Evolutionary conservation across 768 basidiomycete species (phyloP), one percentile per base, ranked within the genome.

Genomic region (Pleurotus platypus): DNA sequence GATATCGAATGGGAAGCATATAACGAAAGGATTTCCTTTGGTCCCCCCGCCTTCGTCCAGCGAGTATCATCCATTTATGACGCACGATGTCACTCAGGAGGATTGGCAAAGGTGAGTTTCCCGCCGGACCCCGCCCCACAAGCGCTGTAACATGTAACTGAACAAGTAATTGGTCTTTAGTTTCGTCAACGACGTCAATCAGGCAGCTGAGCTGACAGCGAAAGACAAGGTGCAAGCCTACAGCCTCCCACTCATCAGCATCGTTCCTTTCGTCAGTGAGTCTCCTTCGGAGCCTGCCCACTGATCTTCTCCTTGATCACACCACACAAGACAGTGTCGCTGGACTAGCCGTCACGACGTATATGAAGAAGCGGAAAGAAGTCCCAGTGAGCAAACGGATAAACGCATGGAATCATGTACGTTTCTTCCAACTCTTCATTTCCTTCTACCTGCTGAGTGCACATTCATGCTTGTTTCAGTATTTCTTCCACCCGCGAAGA

Each of bases 331-430:
- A 63, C 47, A 11, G 58, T 9, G 39, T 67, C 2, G 47, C 62
- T 24, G 49, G 66, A 5, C 55, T 69, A 68, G 72, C 73, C 61
- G 66, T 67, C 39, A 46, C 72, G 22, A 58, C 67, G 48, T 64
- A 63, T 55, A 65, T 70, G 57, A 68, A 64, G 30, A 53, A 58
- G 26, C 65, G 64, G 11, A 81, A 77, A 61, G 62, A 66, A 0
- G 63, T 61, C 1, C 70, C 75, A 1, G 78, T 76, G 11, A 71
- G 70, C 8, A 69, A 79, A 16, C 54, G 78, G 1, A 64, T 83
- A 13, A 76, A 78, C 51, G 66, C 69, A 54, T 83, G 82, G 82
- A 83, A 83, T 57, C 72, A 78, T 40, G 82, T 82, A 18, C 49
- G 75, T 53, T 24, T 9, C 51, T 38, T 12, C 66, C 46, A 18